Evolutionary conservation across 1,139 yeast genomes (phyloP).

Genomic region (Sporopachydermia cereana): DNA sequence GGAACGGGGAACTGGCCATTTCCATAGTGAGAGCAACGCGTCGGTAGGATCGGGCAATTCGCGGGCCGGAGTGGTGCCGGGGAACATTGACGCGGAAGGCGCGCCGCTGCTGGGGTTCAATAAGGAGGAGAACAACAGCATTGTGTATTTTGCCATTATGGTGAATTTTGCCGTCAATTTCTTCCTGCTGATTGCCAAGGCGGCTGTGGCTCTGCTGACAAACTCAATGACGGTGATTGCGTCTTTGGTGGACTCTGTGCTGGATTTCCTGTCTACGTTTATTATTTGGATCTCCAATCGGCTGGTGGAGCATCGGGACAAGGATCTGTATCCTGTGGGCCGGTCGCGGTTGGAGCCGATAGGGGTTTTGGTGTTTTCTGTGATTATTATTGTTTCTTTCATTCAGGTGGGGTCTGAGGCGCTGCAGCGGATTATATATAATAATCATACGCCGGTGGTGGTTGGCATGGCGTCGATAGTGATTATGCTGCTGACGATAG

Average conservation of each 20-base stretch:
- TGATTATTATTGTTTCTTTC: conserved; percentile 60
- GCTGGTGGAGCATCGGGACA: conserved; percentile 41
- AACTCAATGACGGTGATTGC: conserved; percentile 67
- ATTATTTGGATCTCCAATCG: conserved; percentile 56
- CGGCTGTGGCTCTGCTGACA: conserved; percentile 50
- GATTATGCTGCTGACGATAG: conserved; percentile 55
- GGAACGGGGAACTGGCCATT: conserved; percentile 20
- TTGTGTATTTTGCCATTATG: conserved; percentile 49
- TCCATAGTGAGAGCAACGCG: conserved; percentile 9
- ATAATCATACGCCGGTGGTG: conserved; percentile 28
- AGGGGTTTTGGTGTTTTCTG: conserved; percentile 64
- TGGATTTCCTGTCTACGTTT: conserved; percentile 65
- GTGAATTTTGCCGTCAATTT: conserved; percentile 55
- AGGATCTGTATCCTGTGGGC: conserved; percentile 49
- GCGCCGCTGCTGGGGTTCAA: conserved; percentile 40
- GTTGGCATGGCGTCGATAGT: conserved; percentile 43
- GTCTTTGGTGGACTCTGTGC: conserved; percentile 62
- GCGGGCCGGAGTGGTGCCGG: conserved; percentile 37
- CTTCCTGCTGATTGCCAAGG: conserved; percentile 47
- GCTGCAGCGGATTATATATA: conserved; percentile 19
- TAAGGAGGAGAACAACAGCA: conserved; percentile 30
- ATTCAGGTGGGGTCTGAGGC: conserved; percentile 65
- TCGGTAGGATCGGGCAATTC: conserved; percentile 6
- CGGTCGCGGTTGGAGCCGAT: conserved; percentile 64
- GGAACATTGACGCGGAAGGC: conserved; percentile 45